These are phyloP conservation scores for Schwanniomyces occidentalis DNA, from an alignment of 805 yeast species.

Conservation along the genomic window DNA sequence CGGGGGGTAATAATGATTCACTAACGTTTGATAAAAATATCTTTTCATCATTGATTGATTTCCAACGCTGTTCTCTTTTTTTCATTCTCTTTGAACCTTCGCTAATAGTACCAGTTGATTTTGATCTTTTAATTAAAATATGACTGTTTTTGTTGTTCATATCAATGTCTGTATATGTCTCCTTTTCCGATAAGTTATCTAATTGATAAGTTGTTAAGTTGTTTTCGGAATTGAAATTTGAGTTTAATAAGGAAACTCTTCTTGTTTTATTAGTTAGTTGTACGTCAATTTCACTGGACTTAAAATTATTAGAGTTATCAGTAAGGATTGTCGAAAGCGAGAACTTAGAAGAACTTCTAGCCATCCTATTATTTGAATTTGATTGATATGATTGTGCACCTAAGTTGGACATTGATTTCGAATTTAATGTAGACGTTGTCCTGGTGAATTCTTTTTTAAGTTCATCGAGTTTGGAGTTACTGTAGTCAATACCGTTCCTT, in stretches of 20 bases:
- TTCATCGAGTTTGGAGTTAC: neutral
- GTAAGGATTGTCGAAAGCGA: neutral
- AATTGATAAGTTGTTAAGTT: neutral
- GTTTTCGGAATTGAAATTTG: neutral
- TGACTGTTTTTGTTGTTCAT: neutral
- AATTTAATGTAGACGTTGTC: neutral
- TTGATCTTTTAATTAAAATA: constrained; percentile 21
- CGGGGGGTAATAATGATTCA: constrained; percentile 34
- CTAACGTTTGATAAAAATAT: constrained; percentile 27
- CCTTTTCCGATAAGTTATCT: neutral
- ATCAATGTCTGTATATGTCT: neutral
- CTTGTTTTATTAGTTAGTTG: neutral
- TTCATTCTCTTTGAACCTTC: constrained; percentile 10
- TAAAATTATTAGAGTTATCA: neutral
- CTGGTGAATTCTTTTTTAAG: no score
- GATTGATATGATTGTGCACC: no score
- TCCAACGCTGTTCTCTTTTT: constrained; percentile 20
- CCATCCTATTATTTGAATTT: no score
- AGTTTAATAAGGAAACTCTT: constrained; percentile 8
- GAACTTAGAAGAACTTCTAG: no score
- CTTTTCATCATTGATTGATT: constrained; percentile 30
- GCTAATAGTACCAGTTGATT: constrained; percentile 22
- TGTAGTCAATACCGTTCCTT: neutral
- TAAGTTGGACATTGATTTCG: no score
- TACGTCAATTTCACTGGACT: neutral